A percentile compares a stretch with the other conserved stretches of the same genome.
Evolutionary conservation across 768 basidiomycete species (phyloP).

Genomic region (Leccinum barrowsii): DNA sequence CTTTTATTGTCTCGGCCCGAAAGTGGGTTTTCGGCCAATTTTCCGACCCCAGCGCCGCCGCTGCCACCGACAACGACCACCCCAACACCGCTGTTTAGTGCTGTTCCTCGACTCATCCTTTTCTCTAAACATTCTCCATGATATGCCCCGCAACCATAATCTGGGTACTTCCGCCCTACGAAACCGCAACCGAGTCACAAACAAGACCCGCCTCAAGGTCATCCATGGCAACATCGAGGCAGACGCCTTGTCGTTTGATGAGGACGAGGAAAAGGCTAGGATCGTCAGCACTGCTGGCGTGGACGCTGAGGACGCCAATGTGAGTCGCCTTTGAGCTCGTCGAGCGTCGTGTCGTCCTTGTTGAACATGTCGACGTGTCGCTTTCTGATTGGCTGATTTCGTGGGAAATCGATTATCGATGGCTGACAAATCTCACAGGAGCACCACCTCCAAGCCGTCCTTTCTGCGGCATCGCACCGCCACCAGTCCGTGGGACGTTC

Average conservation of each 20-base stretch:
- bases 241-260: constrained; percentile 75
- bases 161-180: constrained; percentile 75
- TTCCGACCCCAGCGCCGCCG: constrained; percentile 57
- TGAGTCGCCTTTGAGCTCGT: constrained; percentile 49
- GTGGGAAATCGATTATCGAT: constrained; percentile 49
- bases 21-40: constrained; percentile 59
- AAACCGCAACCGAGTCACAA: constrained; percentile 88
- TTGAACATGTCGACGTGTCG: constrained; percentile 43
- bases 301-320: constrained; percentile 91
- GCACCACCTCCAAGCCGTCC: constrained; percentile 55
- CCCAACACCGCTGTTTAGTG: constrained; percentile 25
- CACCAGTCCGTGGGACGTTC: constrained; percentile 37
- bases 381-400: constrained; percentile 42
- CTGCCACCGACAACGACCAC: constrained; percentile 47
- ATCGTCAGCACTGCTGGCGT: constrained; percentile 82
- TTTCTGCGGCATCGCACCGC: constrained; percentile 52
- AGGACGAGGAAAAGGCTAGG: constrained; percentile 83
- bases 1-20: constrained; percentile 49
- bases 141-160: constrained; percentile 82
- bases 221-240: constrained; percentile 78
- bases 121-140: constrained; percentile 56
- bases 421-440: constrained; percentile 54
- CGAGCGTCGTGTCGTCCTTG: constrained; percentile 37
- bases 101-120: constrained; percentile 39
- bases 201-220: constrained; percentile 88